Evolutionary conservation across 75 land plant genomes (phyloP).

Genomic region (Larix kaempferi): DNA sequence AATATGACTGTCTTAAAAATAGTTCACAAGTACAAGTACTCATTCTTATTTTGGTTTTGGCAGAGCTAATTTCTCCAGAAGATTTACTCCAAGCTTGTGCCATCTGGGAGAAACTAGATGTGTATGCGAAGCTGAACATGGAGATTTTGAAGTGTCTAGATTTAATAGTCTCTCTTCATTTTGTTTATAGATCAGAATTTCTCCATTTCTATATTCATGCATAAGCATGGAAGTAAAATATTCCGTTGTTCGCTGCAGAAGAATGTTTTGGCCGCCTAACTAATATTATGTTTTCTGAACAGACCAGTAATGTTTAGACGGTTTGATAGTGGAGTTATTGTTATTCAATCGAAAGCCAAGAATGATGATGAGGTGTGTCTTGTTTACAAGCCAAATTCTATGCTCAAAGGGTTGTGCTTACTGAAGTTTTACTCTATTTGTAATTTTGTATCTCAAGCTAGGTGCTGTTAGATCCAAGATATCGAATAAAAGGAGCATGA

Average conservation of each 20-base stretch:
- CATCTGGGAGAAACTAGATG: slow-evolving; percentile 89
- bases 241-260: background rate
- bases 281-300: slow-evolving; percentile 9
- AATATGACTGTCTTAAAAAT: background rate
- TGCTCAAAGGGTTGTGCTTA: background rate
- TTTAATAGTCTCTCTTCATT: background rate
- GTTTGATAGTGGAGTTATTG: slow-evolving; percentile 97
- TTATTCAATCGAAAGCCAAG: slow-evolving; percentile 79
- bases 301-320: slow-evolving; percentile 86
- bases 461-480: background rate
- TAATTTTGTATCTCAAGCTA: no score
- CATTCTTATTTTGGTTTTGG: slow-evolving; percentile 3
- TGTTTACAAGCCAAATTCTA: background rate
- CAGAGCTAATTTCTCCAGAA: slow-evolving; percentile 99
- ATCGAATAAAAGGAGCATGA: background rate
- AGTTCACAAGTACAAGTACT: background rate
- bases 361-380: slow-evolving; percentile 87
- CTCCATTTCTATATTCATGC: background rate
- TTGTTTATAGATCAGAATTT: slow-evolving; percentile 6
- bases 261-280: background rate
- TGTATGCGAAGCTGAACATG: slow-evolving; percentile 44
- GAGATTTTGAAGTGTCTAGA: background rate
- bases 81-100: slow-evolving; percentile 94
- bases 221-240: background rate
- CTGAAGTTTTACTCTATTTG: background rate